Evolutionary conservation across 495 filamentous ascomycete genomes (phyloP).

Genomic region (Penicillium bialowiezense): DNA sequence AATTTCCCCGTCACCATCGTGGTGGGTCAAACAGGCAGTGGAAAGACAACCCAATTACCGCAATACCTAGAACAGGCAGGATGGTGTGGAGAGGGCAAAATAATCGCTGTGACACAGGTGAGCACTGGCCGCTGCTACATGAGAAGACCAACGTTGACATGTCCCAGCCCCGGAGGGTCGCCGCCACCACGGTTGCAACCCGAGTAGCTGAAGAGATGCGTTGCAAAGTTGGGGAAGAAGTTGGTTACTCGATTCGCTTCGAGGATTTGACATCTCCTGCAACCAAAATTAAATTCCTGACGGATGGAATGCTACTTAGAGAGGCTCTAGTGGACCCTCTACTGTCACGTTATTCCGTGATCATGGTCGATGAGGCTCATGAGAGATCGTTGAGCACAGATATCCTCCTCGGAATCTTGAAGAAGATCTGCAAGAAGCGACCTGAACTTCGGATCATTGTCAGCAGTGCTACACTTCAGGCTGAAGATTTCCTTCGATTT

Average conservation of each 20-base stretch:
- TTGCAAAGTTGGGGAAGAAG: slow-evolving; percentile 86
- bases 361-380: slow-evolving; percentile 99
- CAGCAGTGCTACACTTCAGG: slow-evolving; percentile 92
- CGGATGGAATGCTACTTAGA: slow-evolving; percentile 90
- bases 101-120: slow-evolving; percentile 91
- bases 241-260: slow-evolving; percentile 95
- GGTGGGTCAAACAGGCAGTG: slow-evolving; percentile 86
- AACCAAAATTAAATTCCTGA: slow-evolving; percentile 94
- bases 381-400: slow-evolving; percentile 94
- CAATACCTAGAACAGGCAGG: slow-evolving; percentile 85
- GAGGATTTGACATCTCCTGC: slow-evolving; percentile 88
- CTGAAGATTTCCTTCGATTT: slow-evolving; percentile 82
- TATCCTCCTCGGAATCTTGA: slow-evolving; percentile 87
- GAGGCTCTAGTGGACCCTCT: slow-evolving; percentile 93
- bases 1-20: slow-evolving; percentile 78
- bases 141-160: slow-evolving; percentile 13
- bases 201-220: slow-evolving; percentile 93
- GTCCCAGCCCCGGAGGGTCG: slow-evolving; percentile 79
- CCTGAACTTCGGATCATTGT: slow-evolving; percentile 85
- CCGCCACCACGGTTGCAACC: slow-evolving; percentile 86
- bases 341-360: slow-evolving; percentile 87
- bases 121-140: slow-evolving; percentile 16
- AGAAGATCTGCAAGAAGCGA: slow-evolving; percentile 83
- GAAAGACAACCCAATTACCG: slow-evolving; percentile 87
- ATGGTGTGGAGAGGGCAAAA: slow-evolving; percentile 80